Evolutionary conservation across 2,329 filamentous ascomycete species (phyloP), one percentile per base, ranked within the genome.

Genomic region (Ceratocystiopsis brevicomis): DNA sequence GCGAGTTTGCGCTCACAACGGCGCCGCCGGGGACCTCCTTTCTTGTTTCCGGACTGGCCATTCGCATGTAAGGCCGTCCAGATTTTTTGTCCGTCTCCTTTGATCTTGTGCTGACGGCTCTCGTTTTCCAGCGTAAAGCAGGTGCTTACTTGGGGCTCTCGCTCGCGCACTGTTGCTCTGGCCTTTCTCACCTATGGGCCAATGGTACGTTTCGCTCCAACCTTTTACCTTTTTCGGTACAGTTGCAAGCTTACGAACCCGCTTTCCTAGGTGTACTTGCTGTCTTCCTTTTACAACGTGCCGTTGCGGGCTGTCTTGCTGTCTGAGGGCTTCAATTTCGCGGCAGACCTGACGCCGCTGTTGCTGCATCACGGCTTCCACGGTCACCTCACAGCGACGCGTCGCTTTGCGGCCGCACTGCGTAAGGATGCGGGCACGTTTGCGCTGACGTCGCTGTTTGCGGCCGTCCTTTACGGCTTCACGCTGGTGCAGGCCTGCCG

Each of bases 261-360:
- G 41, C 19, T 21, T 32, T 6, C 1, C 6, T 50, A 78, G 73
- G 73, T 81, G 48, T 82, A 81, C 55, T 75, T 95, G 38, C 67
- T 93, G 25, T 67, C 68, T 30, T 76, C 76, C 42, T 94, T 92
- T 64, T 94, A 92, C 68, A 61, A 67, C 34, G 68, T 92, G 14
- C 43, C 49, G 1, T n/a, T 48, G 8, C 10, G 37, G 18, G 40
- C 45, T 2, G 41, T 33, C 9, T 10, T 45, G 2, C 17, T 43
- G 8, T 36, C 33, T 9, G 39, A 39, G 4, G 34, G 19, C n/a
- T 17, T 48, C 6, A 38, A 45, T 1, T 9, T 48, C 15, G 40
- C 13, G 1, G 42, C 45, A 6, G 48, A 49, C 32, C 4, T 44
- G 2, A 19, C 37, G 15, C 37, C 46, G 9, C 37, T 48, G 18